Evolutionary conservation across 805 yeast genomes (phyloP).

Genomic region (Yarrowia sp.): DNA sequence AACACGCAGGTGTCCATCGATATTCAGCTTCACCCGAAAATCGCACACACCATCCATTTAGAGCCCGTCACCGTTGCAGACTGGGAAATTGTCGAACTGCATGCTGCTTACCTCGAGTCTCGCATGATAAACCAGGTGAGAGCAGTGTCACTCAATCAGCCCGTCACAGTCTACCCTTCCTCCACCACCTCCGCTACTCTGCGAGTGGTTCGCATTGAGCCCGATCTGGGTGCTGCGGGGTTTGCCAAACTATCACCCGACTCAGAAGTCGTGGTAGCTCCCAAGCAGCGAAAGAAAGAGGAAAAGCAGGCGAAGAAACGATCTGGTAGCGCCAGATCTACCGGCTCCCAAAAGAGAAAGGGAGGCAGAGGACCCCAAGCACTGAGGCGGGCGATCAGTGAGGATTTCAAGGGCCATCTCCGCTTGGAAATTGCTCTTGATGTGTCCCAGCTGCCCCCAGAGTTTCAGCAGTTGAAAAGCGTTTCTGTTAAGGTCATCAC

Average conservation of each 20-base stretch:
- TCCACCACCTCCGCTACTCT: slow-evolving; percentile 67
- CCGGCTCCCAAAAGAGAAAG: slow-evolving; percentile 20
- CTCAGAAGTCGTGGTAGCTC: slow-evolving; percentile 80
- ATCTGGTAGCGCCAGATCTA: slow-evolving; percentile 31
- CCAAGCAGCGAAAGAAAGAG: slow-evolving; percentile 54
- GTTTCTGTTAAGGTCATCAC: slow-evolving; percentile 20
- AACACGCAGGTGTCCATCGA: slow-evolving; percentile 54
- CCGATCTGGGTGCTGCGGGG: slow-evolving; percentile 43
- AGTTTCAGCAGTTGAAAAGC: slow-evolving; percentile 14
- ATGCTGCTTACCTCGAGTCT: slow-evolving; percentile 78
- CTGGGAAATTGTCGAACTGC: slow-evolving; percentile 89
- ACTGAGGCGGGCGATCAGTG: slow-evolving; percentile 24
- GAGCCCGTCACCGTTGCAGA: slow-evolving; percentile 82
- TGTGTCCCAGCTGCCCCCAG: slow-evolving; percentile 23
- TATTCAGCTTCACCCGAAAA: slow-evolving; percentile 59
- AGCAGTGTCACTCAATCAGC: slow-evolving; percentile 66
- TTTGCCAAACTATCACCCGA: slow-evolving; percentile 65
- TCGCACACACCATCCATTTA: slow-evolving; percentile 67
- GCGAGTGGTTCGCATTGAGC: slow-evolving; percentile 58
- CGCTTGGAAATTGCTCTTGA: slow-evolving; percentile 4
- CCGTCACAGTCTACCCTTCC: slow-evolving; percentile 73
- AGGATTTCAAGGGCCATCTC: slow-evolving; percentile 4
- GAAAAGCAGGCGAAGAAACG: slow-evolving; percentile 27
- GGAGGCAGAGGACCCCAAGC: slow-evolving; percentile 24
- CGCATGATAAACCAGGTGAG: slow-evolving; percentile 80